Base-by-base conservation (phyloP, 768 basidiomycete species). In the Lactifluus subvellereus region DNA sequence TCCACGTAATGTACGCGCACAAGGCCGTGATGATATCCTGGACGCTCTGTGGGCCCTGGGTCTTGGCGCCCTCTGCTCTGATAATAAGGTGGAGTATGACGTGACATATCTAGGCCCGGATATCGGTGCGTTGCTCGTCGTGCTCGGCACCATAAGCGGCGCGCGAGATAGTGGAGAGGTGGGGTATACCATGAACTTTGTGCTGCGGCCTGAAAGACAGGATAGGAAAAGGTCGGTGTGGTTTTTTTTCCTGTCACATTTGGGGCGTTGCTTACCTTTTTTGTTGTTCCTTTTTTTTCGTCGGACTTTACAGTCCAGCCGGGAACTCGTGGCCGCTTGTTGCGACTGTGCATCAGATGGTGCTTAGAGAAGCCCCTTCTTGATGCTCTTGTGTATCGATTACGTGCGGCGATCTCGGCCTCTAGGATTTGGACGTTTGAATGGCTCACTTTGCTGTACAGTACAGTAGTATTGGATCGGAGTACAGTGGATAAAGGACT, bases 331-430 rank as follows among this genome's bases (percentile, higher is more conserved):
- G 48, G 51, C 57, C 65, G 11, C 42, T 66, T 27, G 62, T 64
- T 22, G 65, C 65, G 16, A 30, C 38, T 7, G 51, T 59, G 27
- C 65, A 66, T 40, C 65, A 66, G 48, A 52, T 66, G 48, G 33
- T 59, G 8, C 32, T 64, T 20, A 40, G 57, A 33, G 51, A 51
- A 2, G 33, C 16, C 35, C 20, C 3, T 13, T 27, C 22, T 16
- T 48, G 33, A 37, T 6, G 10, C 8, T 38, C 22, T 27, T 5
- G 20, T 51, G 8, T 22, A 9, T 22, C 35, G 52, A 45, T 42
- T 48, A 33, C 22, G 33, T 47, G 37, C 33, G 42, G 18, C 1
- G 7, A 22, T 48, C 47, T 48, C 47, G 47, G 22, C 10, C 8
- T 11, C 16, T 43, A 43, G 42, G 16, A 16, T 7, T 37, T 37